A percentile compares a stretch with the other conserved stretches of the same genome.
phyloP scores from a whole-genome alignment of 306 rosid species.

The Luffa acutangula region DNA sequence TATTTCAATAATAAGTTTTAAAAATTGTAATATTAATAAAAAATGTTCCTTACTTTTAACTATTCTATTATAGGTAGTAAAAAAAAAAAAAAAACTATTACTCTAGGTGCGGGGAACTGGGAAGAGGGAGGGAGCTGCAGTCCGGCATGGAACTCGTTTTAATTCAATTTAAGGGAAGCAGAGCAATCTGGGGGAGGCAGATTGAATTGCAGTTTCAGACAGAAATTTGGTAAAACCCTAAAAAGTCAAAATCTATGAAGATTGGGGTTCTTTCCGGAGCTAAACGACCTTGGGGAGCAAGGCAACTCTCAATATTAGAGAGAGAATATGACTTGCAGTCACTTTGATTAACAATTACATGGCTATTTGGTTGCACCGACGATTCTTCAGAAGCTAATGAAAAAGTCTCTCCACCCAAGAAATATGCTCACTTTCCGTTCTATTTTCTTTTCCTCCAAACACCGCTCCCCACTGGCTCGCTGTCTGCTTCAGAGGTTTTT shows the following conservation, averaged over 20 bases:
- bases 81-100: no score
- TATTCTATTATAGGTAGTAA: background rate
- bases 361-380: background rate
- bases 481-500: slow-evolving; percentile 46
- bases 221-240: background rate
- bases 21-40: no score
- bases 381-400: background rate
- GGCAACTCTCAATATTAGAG: background rate
- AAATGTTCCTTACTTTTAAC: no score
- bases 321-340: background rate
- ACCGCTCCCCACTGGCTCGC: slow-evolving; percentile 24
- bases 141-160: background rate
- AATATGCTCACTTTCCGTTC: slow-evolving; percentile 48
- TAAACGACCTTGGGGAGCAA: background rate
- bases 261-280: background rate
- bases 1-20: no score
- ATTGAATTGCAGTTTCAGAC: background rate
- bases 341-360: background rate
- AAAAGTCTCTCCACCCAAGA: background rate
- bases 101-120: background rate
- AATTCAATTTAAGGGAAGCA: background rate
- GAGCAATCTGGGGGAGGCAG: background rate
- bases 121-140: background rate
- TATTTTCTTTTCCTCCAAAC: slow-evolving; percentile 28
- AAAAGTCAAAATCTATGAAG: background rate